Base-by-base conservation (phyloP, 495 filamentous ascomycete species). In the Aspergillus mulundensis region DNA sequence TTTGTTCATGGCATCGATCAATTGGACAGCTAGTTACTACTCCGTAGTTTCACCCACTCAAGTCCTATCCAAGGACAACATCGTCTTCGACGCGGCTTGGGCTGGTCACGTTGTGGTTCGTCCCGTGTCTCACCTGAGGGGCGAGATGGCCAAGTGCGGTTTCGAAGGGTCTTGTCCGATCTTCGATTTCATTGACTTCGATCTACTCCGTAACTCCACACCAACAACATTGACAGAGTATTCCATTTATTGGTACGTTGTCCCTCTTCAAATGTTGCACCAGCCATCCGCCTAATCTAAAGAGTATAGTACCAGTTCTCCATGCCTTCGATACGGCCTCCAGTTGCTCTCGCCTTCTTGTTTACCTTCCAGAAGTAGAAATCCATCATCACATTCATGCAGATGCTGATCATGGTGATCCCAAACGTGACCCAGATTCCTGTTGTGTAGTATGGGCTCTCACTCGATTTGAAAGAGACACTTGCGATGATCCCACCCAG, bases 351-450 rank as follows among this genome's bases (percentile, higher is more conserved):
- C 8, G 57, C 57, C 36, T 52, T 60, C 36, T 54, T 50, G 46
- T 60, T 60, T 8, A 47, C 32, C 32, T 7, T 48, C 52, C 50
- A 55, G 23, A 60, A 41, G 34, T 60, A 42, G 6, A 44, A 5
- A 19, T 60, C 57, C 45, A 60, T 52, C 15, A 39, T 32, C 3
- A 51, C 11, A 3, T 25, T 56, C 36, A 55, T 7, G 30, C 38
- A 20, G 5, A 60, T 42, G 47, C 47, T 55, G 15, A 50, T 21
- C 20, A 60, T 51, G 7, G 52, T 40, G 34, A 60, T 52, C 1
- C 36, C 57, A 20, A 60, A 60, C 10, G 57, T 60, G 14, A 60
- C 52, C 57, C 57, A 60, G 18, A 60, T 60, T 5, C 57, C 57
- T 8, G 57, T 60, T 1, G 46, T 55, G 24, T 60, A 60, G 44